Evolutionary conservation across 306 rosid species (phyloP).

Genomic region (Quillaja saponaria): DNA sequence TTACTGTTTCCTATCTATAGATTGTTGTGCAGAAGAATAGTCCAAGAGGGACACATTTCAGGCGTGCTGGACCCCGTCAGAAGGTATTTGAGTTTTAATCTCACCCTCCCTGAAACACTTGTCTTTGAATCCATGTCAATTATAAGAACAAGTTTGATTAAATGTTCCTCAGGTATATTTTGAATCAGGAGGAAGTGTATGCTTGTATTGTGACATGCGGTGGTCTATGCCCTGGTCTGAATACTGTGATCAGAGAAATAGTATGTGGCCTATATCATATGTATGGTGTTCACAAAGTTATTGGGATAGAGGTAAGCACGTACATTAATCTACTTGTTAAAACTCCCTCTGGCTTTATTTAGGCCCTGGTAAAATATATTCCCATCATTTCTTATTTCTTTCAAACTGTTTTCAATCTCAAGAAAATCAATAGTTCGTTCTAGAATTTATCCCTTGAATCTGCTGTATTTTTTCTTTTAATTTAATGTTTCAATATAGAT

Average conservation of each 20-base stretch:
- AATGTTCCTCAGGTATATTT: conserved; percentile 45
- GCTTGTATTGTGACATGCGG: conserved; percentile 67
- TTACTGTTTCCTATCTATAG: conserved; percentile 23
- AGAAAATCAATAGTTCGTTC: too few relatives aligned
- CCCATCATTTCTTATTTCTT: too few relatives aligned
- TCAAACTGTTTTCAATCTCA: too few relatives aligned
- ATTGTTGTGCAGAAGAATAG: conserved; percentile 38
- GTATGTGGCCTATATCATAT: conserved; percentile 59
- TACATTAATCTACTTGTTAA: neutral
- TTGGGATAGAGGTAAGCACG: conserved; percentile 50
- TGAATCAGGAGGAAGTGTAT: conserved; percentile 50
- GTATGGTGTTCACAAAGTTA: conserved; percentile 51
- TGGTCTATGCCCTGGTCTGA: conserved; percentile 59
- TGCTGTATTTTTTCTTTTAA: neutral
- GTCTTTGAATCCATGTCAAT: neutral
- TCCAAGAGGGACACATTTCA: conserved; percentile 48
- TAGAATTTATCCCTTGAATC: neutral
- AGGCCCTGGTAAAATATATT: too few relatives aligned
- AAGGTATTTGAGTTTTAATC: conserved; percentile 31
- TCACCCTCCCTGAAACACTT: neutral
- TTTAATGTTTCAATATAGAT: too few relatives aligned
- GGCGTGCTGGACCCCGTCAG: conserved; percentile 50
- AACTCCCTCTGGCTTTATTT: neutral
- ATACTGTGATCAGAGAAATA: conserved; percentile 58
- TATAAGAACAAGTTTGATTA: neutral